phyloP scores from a whole-genome alignment of 148 eudicot species.

The Hydrangea macrophylla region DNA sequence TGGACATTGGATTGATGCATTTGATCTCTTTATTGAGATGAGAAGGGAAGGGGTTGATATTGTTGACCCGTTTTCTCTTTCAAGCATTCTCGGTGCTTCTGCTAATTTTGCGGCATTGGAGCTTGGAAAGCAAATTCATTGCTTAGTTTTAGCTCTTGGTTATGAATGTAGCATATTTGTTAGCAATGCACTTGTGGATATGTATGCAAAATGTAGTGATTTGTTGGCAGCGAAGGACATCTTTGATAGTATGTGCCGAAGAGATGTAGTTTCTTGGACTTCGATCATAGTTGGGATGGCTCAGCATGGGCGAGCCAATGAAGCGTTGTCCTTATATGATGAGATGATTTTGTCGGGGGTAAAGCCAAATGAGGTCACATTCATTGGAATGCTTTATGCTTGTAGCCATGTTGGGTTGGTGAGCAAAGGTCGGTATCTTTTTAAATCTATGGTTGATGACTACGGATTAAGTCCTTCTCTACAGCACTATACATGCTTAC shows the following conservation, averaged over 20 bases:
- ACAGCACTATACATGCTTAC: constrained; percentile 64
- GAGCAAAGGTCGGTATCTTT: constrained; percentile 47
- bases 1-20: constrained; percentile 46
- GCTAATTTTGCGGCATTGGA: constrained; percentile 53
- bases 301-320: constrained; percentile 66
- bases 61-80: constrained; percentile 47
- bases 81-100: constrained; percentile 51
- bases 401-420: constrained; percentile 81
- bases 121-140: constrained; percentile 64
- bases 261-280: constrained; percentile 81
- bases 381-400: constrained; percentile 65
- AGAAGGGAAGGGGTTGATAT: constrained; percentile 44
- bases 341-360: constrained; percentile 51
- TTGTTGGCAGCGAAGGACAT: constrained; percentile 43
- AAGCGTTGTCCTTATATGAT: constrained; percentile 57
- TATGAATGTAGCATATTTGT: constrained; percentile 46
- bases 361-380: constrained; percentile 69
- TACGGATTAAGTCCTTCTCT: constrained; percentile 55
- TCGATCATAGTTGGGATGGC: constrained; percentile 76
- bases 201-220: constrained; percentile 85
- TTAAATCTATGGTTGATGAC: constrained; percentile 50
- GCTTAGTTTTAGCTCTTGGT: constrained; percentile 52
- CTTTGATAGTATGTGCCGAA: constrained; percentile 31
- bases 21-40: constrained; percentile 40
- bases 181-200: constrained; percentile 58